phyloP scores from a whole-genome alignment of 2,329 filamentous ascomycete genomes.

The Pleomassaria siparia region DNA sequence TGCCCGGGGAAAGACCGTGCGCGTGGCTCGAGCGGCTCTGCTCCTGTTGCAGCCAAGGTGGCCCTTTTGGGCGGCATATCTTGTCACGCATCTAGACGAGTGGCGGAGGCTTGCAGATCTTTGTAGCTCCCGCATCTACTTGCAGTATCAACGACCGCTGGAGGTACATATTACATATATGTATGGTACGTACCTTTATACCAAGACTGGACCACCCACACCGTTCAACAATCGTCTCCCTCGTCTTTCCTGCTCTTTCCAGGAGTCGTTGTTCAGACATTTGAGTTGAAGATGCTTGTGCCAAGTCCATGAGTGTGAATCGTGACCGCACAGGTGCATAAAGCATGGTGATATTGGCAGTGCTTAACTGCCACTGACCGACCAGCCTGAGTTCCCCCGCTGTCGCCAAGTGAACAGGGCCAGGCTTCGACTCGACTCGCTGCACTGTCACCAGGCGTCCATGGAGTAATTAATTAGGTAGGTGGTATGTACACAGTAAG shows the following conservation, averaged over 20 bases:
- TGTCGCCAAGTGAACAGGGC: slow-evolving; percentile 4
- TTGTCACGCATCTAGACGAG: slow-evolving; percentile 7
- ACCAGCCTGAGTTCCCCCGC: not conserved
- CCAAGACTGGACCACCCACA: too few species aligned
- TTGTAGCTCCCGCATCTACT: not conserved
- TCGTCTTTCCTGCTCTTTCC: not conserved
- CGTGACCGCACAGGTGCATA: slow-evolving; percentile 11
- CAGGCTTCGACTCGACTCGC: slow-evolving; percentile 10
- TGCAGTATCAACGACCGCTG: not conserved
- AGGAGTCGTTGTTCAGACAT: not conserved
- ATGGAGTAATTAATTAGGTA: not conserved
- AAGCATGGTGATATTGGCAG: slow-evolving; percentile 5
- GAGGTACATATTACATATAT: too few species aligned
- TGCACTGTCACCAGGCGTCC: slow-evolving; percentile 1
- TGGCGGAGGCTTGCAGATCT: not conserved
- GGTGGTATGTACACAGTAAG: too few species aligned
- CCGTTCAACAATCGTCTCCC: too few species aligned
- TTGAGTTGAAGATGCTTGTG: not conserved
- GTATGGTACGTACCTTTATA: too few species aligned
- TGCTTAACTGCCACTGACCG: not conserved
- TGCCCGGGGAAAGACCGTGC: slow-evolving; percentile 16
- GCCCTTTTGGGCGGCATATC: slow-evolving; percentile 8
- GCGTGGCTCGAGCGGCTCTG: slow-evolving; percentile 13
- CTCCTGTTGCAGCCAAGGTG: slow-evolving; percentile 10
- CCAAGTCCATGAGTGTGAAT: slow-evolving; percentile 10